A percentile compares a stretch with the other conserved stretches of the same genome.
Evolutionary conservation across 345 rosid species (phyloP).

Genomic region (Populus nigra): DNA sequence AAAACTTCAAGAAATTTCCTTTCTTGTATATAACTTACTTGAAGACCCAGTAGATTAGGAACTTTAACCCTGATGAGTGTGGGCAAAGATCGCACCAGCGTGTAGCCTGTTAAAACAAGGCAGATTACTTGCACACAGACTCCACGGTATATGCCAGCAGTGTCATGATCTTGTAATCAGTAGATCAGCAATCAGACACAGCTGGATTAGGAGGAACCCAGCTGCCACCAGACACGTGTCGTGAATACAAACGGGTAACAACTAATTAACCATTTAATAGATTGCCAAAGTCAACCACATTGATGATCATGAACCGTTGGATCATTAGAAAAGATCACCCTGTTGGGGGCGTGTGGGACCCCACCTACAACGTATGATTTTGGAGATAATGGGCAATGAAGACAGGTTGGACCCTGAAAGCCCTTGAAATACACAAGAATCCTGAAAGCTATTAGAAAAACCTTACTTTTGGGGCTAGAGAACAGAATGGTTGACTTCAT

Average conservation of each 20-base stretch:
- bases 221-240: not conserved
- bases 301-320: constrained; percentile 10
- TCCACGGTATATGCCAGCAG: not conserved
- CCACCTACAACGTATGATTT: constrained; percentile 13
- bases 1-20: too few species aligned
- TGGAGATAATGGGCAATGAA: constrained; percentile 6
- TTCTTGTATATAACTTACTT: too few species aligned
- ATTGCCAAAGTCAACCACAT: constrained; percentile 11
- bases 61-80: too few species aligned
- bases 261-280: not conserved
- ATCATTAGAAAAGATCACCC: constrained; percentile 1
- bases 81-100: not conserved
- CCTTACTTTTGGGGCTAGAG: not conserved
- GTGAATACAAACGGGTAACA: not conserved
- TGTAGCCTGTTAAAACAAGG: too few species aligned
- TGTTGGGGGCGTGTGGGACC: constrained; percentile 5
- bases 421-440: not conserved
- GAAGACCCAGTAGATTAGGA: too few species aligned
- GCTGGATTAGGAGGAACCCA: not conserved
- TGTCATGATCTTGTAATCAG: not conserved
- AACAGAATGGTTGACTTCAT: constrained; percentile 16
- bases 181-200: not conserved
- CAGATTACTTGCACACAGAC: not conserved
- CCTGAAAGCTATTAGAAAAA: not conserved
- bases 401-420: constrained; percentile 26